Conservation (phyloP, 2,329 filamentous ascomycete genomes). For the Trichoderma semiorbis region DNA sequence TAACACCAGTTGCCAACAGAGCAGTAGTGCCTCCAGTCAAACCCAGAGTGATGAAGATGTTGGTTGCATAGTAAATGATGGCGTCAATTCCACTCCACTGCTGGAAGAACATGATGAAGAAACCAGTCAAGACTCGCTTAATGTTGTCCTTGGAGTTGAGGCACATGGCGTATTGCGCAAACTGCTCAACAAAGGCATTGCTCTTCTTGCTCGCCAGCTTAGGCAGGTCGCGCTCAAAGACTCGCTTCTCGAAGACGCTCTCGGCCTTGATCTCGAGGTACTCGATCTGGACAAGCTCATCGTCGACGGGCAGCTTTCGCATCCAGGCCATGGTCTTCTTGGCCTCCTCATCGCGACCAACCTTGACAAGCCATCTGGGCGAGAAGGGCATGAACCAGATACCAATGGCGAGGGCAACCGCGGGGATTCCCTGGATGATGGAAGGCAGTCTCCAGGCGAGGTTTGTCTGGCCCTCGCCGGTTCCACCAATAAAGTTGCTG, state of each 20-base stretch:
- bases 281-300: constrained; percentile 70
- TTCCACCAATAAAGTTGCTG: constrained; percentile 34
- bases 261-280: constrained; percentile 80
- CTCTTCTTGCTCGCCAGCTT: constrained; percentile 40
- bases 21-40: constrained; percentile 49
- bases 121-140: constrained; percentile 62
- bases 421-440: constrained; percentile 66
- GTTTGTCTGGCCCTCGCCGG: constrained; percentile 40
- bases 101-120: constrained; percentile 56
- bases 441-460: constrained; percentile 44
- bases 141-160: constrained; percentile 51
- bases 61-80: constrained; percentile 66
- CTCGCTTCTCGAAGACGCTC: constrained; percentile 68
- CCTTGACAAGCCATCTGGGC: constrained; percentile 71
- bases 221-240: constrained; percentile 57
- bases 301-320: constrained; percentile 57
- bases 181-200: constrained; percentile 42
- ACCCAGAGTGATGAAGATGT: constrained; percentile 66
- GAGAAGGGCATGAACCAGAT: constrained; percentile 80
- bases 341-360: constrained; percentile 66
- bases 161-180: constrained; percentile 49
- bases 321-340: constrained; percentile 60
- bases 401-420: constrained; percentile 61
- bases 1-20: constrained; percentile 66
- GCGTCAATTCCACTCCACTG: constrained; percentile 34